Conservation (phyloP, 192 early-diverging fungal species). For the Backusella luteola region DNA sequence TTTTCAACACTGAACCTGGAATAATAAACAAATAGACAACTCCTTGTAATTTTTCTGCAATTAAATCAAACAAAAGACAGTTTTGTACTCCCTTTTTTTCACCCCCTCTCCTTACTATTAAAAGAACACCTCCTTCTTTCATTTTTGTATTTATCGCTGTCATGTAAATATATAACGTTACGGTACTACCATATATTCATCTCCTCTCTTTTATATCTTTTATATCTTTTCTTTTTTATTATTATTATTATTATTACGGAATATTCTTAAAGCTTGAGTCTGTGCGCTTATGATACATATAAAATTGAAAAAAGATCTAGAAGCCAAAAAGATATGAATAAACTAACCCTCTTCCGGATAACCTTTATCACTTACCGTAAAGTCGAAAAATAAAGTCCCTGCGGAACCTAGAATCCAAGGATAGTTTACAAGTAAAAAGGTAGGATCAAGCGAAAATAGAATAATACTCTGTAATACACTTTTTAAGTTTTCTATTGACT, state of each 20-base stretch:
- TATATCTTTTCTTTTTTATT: not conserved
- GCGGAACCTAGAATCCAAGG: conserved; percentile 76
- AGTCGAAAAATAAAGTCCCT: conserved; percentile 75
- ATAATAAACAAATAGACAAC: conserved; percentile 7
- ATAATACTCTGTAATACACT: conserved; percentile 59
- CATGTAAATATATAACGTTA: not conserved
- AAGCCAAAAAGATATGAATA: not conserved
- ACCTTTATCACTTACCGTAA: conserved; percentile 47
- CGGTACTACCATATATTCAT: not conserved
- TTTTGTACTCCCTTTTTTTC: not conserved
- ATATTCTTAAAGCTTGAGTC: not conserved
- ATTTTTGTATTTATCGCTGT: not conserved
- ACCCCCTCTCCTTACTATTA: not conserved
- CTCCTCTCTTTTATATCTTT: not conserved
- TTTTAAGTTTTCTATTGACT: not conserved
- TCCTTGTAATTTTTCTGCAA: not conserved
- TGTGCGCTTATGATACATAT: conserved; percentile 22
- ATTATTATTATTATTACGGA: not conserved
- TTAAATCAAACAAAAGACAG: not conserved
- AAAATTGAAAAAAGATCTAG: conserved; percentile 39
- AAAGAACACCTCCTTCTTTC: not conserved
- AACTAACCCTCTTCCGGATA: not conserved
- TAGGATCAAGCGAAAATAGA: conserved; percentile 62
- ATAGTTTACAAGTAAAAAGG: conserved; percentile 68
- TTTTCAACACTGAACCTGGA: not conserved